Evolutionary conservation across 768 basidiomycete genomes (phyloP), one percentile per base, ranked within the genome.

Genomic region (Lactarius pseudohatsudake): DNA sequence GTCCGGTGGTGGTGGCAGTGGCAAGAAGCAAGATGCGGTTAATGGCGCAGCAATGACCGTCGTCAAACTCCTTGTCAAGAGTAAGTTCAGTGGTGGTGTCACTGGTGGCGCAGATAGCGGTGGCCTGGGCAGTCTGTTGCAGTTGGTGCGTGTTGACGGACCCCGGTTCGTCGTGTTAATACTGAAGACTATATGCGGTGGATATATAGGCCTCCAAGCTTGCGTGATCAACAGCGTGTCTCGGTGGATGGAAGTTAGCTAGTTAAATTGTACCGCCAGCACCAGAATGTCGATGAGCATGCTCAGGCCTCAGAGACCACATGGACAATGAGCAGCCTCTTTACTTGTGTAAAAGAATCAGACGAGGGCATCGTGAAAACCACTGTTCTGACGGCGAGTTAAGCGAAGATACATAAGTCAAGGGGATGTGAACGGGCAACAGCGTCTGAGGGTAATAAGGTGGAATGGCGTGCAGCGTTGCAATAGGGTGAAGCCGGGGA

Each of bases 31-130:
- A 72, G 91, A 94, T 72, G 88, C 87, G 10, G 86, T 96, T 72
- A 92, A 90, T 65, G 84, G 89, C 15, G 94, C 94, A 55, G 92
- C 89, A 3, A 87, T 89, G 86, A 94, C 89, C 0, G 85, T 91
- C 64, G 87, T 92, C 84, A 94, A 95, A 78, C 79, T 94, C 47
- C 73, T 94, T 54, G 85, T 92, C 6, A 86, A 90, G 73, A 85
- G 83, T 50, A 87, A 89, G 76, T 80, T 86, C 71, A 80, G 81
- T 69, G 78, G 76, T 32, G 78, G 75, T 34, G 74, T 78, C 1
- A 78, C 76, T 20, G 89, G 87, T 4, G 89, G 91, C 0, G 79
- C 84, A 16, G 83, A 85, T 73, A 91, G 90, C 26, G 89, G 91
- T 47, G 91, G 91, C 1, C 74, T 94, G 50, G 73, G 86, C 50